A percentile compares a stretch with the other conserved stretches of the same genome.
Evolutionary conservation across 2,329 filamentous ascomycete species (phyloP).

Genomic region (Penicillium sp.): DNA sequence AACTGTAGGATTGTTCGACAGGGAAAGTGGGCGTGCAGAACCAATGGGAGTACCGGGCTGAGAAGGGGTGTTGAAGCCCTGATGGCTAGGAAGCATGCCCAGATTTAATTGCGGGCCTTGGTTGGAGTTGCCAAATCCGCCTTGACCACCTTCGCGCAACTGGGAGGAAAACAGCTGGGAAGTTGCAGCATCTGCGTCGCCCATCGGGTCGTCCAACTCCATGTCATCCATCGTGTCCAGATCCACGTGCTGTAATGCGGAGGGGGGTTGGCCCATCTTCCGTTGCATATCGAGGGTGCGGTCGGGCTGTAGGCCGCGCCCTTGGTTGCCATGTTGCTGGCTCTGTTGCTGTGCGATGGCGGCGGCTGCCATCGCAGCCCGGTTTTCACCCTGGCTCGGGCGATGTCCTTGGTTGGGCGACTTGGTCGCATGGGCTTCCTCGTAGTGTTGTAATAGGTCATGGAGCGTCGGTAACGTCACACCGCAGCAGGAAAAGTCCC

Average conservation of each 20-base stretch:
- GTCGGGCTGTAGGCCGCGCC: conserved; percentile 44
- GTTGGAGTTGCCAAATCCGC: conserved; percentile 63
- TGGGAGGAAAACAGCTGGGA: conserved; percentile 59
- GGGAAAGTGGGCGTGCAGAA: conserved; percentile 69
- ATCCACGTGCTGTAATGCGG: conserved; percentile 55
- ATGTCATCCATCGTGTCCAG: conserved; percentile 91
- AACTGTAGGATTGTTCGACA: conserved; percentile 93
- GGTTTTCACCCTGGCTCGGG: conserved; percentile 58
- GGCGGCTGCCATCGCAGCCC: conserved; percentile 56
- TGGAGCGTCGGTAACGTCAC: conserved; percentile 88
- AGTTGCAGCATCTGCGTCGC: conserved; percentile 49
- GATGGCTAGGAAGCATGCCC: conserved; percentile 74
- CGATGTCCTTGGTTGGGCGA: conserved; percentile 58
- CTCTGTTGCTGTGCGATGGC: conserved; percentile 58
- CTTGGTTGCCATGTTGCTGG: conserved; percentile 50
- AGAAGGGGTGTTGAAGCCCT: conserved; percentile 77
- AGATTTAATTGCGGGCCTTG: conserved; percentile 75
- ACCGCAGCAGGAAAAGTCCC: conserved; percentile 94
- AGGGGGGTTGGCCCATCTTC: conserved; percentile 44
- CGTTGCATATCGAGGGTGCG: conserved; percentile 45
- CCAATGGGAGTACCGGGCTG: conserved; percentile 85
- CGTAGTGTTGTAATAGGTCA: conserved; percentile 94
- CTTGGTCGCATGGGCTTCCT: conserved; percentile 86
- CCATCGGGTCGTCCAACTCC: conserved; percentile 90
- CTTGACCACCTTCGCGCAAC: conserved; percentile 72